These are phyloP conservation scores for Zhuliangozyma parablackwelliae DNA, from an alignment of 1,139 yeast genomes.

Conservation along the genomic window DNA sequence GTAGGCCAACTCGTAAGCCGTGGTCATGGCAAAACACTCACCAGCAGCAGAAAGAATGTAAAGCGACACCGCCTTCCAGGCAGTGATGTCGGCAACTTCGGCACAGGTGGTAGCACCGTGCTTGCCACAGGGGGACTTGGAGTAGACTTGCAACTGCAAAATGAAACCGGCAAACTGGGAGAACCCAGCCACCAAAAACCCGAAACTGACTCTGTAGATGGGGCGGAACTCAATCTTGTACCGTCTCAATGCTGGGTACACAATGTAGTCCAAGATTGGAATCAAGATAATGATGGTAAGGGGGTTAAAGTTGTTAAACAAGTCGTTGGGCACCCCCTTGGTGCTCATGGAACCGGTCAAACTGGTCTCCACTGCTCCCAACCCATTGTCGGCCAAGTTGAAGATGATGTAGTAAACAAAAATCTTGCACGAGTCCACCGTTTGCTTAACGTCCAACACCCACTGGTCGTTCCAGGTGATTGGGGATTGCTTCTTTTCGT, in stretches of 20 bases:
- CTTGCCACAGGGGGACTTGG: slow-evolving; percentile 38
- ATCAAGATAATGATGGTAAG: slow-evolving; percentile 60
- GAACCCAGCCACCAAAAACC: slow-evolving; percentile 31
- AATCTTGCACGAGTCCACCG: slow-evolving; percentile 56
- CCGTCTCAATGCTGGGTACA: slow-evolving; percentile 59
- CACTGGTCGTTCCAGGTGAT: slow-evolving; percentile 52
- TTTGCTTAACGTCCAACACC: slow-evolving; percentile 57
- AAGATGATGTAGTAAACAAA: slow-evolving; percentile 61
- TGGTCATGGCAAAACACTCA: slow-evolving; percentile 65
- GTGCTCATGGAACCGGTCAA: slow-evolving; percentile 66
- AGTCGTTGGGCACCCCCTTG: slow-evolving; percentile 68
- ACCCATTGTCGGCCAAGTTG: slow-evolving; percentile 62
- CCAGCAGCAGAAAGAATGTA: slow-evolving; percentile 58
- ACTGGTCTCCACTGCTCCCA: slow-evolving; percentile 58
- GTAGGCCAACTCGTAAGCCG: slow-evolving; percentile 69
- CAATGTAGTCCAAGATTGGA: slow-evolving; percentile 54
- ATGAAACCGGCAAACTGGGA: slow-evolving; percentile 41
- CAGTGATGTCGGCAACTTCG: slow-evolving; percentile 47
- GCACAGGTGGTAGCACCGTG: slow-evolving; percentile 43
- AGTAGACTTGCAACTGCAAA: slow-evolving; percentile 31
- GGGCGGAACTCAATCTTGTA: slow-evolving; percentile 36
- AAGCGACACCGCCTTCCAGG: slow-evolving; percentile 52
- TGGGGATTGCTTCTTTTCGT: slow-evolving; percentile 23
- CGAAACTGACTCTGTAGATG: slow-evolving; percentile 31
- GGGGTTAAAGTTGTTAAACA: slow-evolving; percentile 65